Evolutionary conservation across 352 stramenopile genomes (phyloP).

Genomic region (Labyrinthula sp.): DNA sequence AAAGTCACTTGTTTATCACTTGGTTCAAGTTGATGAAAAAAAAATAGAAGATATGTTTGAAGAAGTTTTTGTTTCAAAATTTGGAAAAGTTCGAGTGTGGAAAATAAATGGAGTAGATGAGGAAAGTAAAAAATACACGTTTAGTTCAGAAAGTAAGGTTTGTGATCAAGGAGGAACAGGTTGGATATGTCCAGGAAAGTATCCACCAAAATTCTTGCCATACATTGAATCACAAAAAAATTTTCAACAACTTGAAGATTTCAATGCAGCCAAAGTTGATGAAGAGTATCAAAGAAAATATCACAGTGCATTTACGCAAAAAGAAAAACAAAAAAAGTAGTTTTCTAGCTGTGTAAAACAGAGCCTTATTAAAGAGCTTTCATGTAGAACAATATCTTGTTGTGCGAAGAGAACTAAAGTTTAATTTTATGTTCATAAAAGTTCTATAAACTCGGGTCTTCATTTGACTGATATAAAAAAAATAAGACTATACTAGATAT

Average conservation of each 20-base stretch:
- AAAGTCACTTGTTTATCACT: constrained; percentile 73
- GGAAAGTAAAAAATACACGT: constrained; percentile 44
- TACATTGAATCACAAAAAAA: constrained; percentile 46
- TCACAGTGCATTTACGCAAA: constrained; percentile 33
- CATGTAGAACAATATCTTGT: too few species aligned
- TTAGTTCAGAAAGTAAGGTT: constrained; percentile 38
- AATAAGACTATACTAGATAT: too few species aligned
- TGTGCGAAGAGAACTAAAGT: too few species aligned
- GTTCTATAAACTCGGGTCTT: too few species aligned
- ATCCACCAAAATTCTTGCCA: constrained; percentile 44
- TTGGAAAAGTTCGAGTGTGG: constrained; percentile 81
- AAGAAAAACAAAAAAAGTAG: neutral
- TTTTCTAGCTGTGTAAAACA: too few species aligned
- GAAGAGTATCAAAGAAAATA: constrained; percentile 50
- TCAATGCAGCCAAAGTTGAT: constrained; percentile 42
- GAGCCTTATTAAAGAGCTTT: too few species aligned
- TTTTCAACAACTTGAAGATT: constrained; percentile 54
- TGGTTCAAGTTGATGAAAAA: constrained; percentile 33
- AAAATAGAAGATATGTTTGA: too few species aligned
- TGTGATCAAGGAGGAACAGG: constrained; percentile 44
- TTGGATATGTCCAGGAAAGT: constrained; percentile 52
- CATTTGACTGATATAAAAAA: too few species aligned
- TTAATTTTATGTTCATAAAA: too few species aligned
- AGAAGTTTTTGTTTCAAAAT: constrained; percentile 72
- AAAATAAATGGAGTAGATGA: constrained; percentile 62